Evolutionary conservation across 2,329 filamentous ascomycete genomes (phyloP).

Genomic region (Botryosphaeria dothidea): DNA sequence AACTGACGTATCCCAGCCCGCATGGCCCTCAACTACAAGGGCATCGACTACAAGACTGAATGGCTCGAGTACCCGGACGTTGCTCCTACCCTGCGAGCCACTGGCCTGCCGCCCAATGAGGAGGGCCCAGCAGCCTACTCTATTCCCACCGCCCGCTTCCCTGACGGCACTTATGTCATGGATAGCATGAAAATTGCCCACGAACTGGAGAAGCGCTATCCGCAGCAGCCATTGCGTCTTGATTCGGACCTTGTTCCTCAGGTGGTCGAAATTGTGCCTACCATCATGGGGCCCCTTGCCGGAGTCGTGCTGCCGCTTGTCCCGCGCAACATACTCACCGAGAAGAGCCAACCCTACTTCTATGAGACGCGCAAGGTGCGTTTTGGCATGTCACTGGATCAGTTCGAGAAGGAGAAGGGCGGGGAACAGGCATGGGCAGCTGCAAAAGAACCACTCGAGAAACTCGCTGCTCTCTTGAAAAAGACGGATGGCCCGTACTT

Average conservation of each 20-base stretch:
- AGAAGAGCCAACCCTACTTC: conserved; percentile 53
- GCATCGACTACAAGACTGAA: conserved; percentile 65
- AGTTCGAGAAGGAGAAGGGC: conserved; percentile 50
- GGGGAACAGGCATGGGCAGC: conserved; percentile 53
- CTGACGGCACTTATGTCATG: conserved; percentile 62
- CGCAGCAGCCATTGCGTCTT: conserved; percentile 59
- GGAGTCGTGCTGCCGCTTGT: conserved; percentile 46
- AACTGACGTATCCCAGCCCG: conserved; percentile 52
- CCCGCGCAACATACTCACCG: conserved; percentile 53
- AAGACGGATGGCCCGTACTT: conserved; percentile 64
- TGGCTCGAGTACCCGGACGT: conserved; percentile 72
- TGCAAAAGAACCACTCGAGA: conserved; percentile 40
- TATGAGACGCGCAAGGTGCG: conserved; percentile 49
- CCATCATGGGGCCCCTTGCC: conserved; percentile 23
- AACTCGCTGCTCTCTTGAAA: conserved; percentile 49
- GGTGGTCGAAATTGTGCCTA: conserved; percentile 34
- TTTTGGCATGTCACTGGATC: conserved; percentile 56
- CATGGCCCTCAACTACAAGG: conserved; percentile 67
- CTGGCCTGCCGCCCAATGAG: conserved; percentile 50
- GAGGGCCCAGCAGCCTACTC: conserved; percentile 45
- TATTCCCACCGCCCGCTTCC: conserved; percentile 57
- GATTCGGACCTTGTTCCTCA: conserved; percentile 52
- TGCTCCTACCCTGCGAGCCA: conserved; percentile 54
- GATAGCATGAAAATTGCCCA: conserved; percentile 63
- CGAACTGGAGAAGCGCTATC: conserved; percentile 60